These are phyloP conservation scores for Blastomyces silverae DNA, from an alignment of 2,329 filamentous ascomycete genomes.

Conservation along the genomic window DNA sequence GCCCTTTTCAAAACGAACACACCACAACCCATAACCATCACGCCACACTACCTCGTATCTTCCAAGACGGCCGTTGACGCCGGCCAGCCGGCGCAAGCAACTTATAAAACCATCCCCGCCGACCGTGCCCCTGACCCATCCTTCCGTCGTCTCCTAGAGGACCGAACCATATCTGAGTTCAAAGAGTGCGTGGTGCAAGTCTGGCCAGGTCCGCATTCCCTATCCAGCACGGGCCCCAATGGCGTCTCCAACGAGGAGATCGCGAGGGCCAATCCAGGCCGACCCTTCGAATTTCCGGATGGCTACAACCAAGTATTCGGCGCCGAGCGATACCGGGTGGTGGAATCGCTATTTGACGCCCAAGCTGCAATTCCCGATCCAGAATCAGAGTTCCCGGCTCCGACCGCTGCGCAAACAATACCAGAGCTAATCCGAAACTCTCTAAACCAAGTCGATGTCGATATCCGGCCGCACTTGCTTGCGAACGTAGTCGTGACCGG, in stretches of 20 bases:
- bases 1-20: conserved; percentile 63
- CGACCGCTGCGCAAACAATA: conserved; percentile 69
- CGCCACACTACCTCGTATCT: conserved; percentile 80
- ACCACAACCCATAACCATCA: conserved; percentile 64
- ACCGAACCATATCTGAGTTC: conserved; percentile 88
- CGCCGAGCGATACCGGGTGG: conserved; percentile 74
- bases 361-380: conserved; percentile 58
- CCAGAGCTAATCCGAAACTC: conserved; percentile 73
- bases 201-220: conserved; percentile 73
- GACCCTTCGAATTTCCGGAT: conserved; percentile 94
- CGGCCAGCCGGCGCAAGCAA: conserved; percentile 68
- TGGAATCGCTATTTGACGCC: conserved; percentile 88
- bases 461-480: conserved; percentile 74
- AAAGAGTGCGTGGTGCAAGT: conserved; percentile 96
- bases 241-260: conserved; percentile 66
- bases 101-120: conserved; percentile 61
- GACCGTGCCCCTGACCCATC: conserved; percentile 55
- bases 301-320: conserved; percentile 95
- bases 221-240: conserved; percentile 46
- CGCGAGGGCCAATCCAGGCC: conserved; percentile 64
- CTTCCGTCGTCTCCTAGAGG: conserved; percentile 80
- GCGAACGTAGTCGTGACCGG: conserved; percentile 91
- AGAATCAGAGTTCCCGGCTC: conserved; percentile 43
- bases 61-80: conserved; percentile 87
- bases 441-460: conserved; percentile 75